These are phyloP conservation scores for Sapria himalayana DNA, from an alignment of 345 rosid species.

Conservation along the genomic window DNA sequence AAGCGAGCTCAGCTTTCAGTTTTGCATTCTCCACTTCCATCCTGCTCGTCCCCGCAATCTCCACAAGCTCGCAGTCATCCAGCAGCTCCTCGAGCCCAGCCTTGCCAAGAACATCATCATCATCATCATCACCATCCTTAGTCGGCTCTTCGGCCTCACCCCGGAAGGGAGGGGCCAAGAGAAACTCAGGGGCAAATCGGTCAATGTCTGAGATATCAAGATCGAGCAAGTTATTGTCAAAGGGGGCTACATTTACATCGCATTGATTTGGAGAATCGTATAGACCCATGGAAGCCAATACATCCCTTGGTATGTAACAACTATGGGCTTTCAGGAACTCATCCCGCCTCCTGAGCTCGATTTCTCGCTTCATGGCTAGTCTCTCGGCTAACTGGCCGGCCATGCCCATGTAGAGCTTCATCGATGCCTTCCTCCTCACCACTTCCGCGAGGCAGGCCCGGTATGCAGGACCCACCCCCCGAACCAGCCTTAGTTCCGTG, in stretches of 20 bases:
- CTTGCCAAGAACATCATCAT: too few species aligned
- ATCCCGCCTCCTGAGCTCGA: slow-evolving; percentile 75
- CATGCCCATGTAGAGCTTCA: slow-evolving; percentile 96
- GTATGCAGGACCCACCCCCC: slow-evolving; percentile 76
- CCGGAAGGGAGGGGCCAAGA: slow-evolving; percentile 30
- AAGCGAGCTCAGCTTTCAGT: slow-evolving; percentile 95
- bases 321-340: slow-evolving; percentile 59
- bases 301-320: slow-evolving; percentile 47
- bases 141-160: slow-evolving; percentile 29
- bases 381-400: slow-evolving; percentile 93
- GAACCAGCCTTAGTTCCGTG: slow-evolving; percentile 46
- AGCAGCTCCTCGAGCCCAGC: slow-evolving; percentile 31
- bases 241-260: slow-evolving; percentile 78
- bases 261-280: slow-evolving; percentile 79
- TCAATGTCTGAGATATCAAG: slow-evolving; percentile 63
- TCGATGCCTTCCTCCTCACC: slow-evolving; percentile 73
- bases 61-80: slow-evolving; percentile 46
- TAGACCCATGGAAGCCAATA: slow-evolving; percentile 72
- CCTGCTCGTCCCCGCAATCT: slow-evolving; percentile 88
- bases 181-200: slow-evolving; percentile 68
- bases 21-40: slow-evolving; percentile 93
- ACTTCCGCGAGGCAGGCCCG: slow-evolving; percentile 95
- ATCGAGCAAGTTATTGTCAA: slow-evolving; percentile 54
- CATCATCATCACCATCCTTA: slow-evolving; percentile 16
- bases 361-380: slow-evolving; percentile 79